A percentile compares a stretch with the other conserved stretches of the same genome.
These are phyloP conservation scores for Akanthomyces uredinophilus DNA, from an alignment of 2,329 filamentous ascomycete species.

Conservation along the genomic window DNA sequence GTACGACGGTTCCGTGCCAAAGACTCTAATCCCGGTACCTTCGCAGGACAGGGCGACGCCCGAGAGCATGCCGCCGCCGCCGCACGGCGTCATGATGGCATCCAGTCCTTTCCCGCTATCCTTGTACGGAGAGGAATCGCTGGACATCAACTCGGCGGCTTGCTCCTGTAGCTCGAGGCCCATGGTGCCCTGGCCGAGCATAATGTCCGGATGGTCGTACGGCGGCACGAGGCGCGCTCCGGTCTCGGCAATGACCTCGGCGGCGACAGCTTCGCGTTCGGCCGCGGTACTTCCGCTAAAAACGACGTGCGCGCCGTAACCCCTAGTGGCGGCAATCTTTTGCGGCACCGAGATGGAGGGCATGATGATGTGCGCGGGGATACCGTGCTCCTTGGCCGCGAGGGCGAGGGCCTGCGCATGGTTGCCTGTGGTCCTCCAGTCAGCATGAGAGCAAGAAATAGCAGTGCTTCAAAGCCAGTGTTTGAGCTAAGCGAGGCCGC, in stretches of 20 bases:
- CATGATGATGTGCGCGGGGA: conserved; percentile 90
- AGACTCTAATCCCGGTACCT: conserved; percentile 68
- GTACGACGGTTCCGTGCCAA: conserved; percentile 79
- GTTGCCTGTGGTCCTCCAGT: conserved; percentile 57
- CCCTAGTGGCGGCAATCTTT: conserved; percentile 78
- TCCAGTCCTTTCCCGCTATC: conserved; percentile 39
- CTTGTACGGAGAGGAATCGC: conserved; percentile 15
- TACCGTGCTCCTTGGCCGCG: conserved; percentile 65
- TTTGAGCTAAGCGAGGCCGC: background rate
- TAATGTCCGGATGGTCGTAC: conserved; percentile 88
- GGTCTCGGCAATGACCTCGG: conserved; percentile 63
- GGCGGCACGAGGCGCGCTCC: conserved; percentile 79
- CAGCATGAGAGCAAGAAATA: background rate
- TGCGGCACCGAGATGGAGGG: conserved; percentile 75
- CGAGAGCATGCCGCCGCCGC: conserved; percentile 82
- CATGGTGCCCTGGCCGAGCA: conserved; percentile 88
- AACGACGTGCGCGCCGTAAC: conserved; percentile 71
- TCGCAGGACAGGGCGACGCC: conserved; percentile 74
- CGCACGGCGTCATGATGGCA: conserved; percentile 76
- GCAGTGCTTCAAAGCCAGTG: background rate
- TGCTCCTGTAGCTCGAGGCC: conserved; percentile 79
- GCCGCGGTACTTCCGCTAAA: conserved; percentile 76
- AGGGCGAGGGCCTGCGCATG: conserved; percentile 90
- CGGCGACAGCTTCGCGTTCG: conserved; percentile 75
- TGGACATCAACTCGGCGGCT: conserved; percentile 48